Percentiles rank a stretch among this genome's conserved stretches.
Evolutionary conservation across 179 eudicot genomes (phyloP).

Genomic region (Corrigiola litoralis): DNA sequence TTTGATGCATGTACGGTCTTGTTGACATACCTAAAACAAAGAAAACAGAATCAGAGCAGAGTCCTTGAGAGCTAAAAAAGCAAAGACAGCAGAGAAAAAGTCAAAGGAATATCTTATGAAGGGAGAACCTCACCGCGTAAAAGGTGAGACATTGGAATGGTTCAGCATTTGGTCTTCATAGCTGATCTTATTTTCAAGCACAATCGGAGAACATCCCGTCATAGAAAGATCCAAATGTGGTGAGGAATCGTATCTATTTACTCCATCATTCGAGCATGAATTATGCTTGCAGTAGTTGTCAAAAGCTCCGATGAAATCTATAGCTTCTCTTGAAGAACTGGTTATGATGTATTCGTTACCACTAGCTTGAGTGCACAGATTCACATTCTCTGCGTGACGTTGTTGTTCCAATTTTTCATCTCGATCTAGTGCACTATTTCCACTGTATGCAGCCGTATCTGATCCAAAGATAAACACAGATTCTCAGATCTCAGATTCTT

Average conservation of each 20-base stretch:
- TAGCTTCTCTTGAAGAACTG: conserved; percentile 48
- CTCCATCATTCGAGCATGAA: conserved; percentile 25
- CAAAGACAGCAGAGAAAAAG: no score
- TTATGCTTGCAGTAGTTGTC: conserved; percentile 30
- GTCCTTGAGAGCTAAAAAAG: no score
- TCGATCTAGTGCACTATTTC: conserved; percentile 11
- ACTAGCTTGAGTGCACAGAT: conserved; percentile 20
- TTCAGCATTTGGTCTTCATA: conserved; percentile 28
- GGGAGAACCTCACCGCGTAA: conserved; percentile 40
- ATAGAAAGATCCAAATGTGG: conserved; percentile 45
- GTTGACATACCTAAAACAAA: conserved; percentile 54
- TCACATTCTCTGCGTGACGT: conserved; percentile 24
- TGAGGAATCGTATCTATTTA: conserved; percentile 19
- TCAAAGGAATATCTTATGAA: background rate
- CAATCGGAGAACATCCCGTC: conserved; percentile 25
- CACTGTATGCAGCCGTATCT: conserved; percentile 21
- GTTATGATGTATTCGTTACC: conserved; percentile 13
- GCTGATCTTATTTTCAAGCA: conserved; percentile 9
- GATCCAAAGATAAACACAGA: conserved; percentile 12
- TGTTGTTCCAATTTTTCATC: conserved; percentile 26
- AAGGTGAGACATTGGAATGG: conserved; percentile 44
- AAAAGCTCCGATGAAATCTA: conserved; percentile 74
- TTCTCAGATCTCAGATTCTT: background rate
- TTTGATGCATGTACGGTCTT: conserved; percentile 32
- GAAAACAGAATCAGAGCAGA: no score